Evolutionary conservation across 306 rosid genomes (phyloP), one percentile per base, ranked within the genome.

Genomic region (Prunus mira): DNA sequence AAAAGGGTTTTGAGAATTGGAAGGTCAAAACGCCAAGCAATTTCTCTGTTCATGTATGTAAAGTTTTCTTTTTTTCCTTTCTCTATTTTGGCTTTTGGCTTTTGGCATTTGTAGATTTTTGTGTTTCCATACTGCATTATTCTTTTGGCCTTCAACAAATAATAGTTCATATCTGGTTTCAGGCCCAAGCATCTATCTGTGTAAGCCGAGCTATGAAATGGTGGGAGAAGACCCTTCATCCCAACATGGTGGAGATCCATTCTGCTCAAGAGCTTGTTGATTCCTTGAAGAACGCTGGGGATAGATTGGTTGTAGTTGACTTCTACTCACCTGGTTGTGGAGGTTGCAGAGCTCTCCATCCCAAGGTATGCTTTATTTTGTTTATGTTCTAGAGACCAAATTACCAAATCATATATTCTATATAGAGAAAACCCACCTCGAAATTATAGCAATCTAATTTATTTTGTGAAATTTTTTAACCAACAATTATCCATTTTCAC

Each of bases 291-390:
- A 81, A 77, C 9, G 98, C 93, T 73, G 98, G 92, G 34, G 97
- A 91, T 78, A 78, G 90, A 58, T 80, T 93, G 85, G 98, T 89
- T 67, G 86, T 93, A 19, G 83, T 91, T 52, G 87, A 91, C 58
- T 93, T 93, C 69, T 91, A 88, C 79, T 93, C 97, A 49, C 96
- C 98, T 75, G 93, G 90, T 54, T 93, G 98, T 84, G 98, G 98
- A 66, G 98, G 97, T 32, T 93, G 98, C 88, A 93, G 77, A 80
- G 80, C 96, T 65, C 93, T 93, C 32, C 93, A 93, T 78, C 96
- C 98, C 27, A 93, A 93, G 95, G 98, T 91, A 75, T 13, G 3
- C 0, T 70, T 20, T 3, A 25, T 47, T 79, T 30, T 41, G 9
- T 47, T 43, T 4, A 7, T 58, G 6, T 55, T 72, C 17, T 58